Evolutionary conservation across 2,329 filamentous ascomycete species (phyloP).

Genomic region (Tolypocladium paradoxum): DNA sequence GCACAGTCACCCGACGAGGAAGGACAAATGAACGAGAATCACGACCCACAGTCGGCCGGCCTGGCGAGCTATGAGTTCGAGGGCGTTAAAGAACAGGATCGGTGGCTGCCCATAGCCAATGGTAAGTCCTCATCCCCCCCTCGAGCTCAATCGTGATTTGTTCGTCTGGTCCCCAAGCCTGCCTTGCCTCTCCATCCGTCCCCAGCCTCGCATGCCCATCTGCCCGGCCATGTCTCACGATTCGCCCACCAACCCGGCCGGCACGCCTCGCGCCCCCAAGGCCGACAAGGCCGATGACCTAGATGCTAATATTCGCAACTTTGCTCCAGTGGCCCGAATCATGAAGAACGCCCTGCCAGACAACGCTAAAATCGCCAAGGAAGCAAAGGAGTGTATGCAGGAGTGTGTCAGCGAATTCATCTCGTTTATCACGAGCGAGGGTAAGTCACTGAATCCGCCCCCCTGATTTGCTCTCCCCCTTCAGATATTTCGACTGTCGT

Average conservation of each 20-base stretch:
- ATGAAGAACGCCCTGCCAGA: constrained; percentile 98
- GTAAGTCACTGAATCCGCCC: constrained; percentile 38
- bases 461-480: constrained; percentile 2
- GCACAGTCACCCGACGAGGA: constrained; percentile 90
- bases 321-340: constrained; percentile 92
- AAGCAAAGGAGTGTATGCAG: constrained; percentile 99
- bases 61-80: constrained; percentile 79
- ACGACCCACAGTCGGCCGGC: constrained; percentile 65
- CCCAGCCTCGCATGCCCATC: constrained; percentile 18
- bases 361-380: constrained; percentile 98
- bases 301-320: constrained; percentile 91
- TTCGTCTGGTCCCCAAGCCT: constrained; percentile 15
- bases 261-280: constrained; percentile 36
- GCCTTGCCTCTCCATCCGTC: constrained; percentile 1
- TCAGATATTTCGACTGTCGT: too few species aligned
- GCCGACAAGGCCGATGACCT: constrained; percentile 42
- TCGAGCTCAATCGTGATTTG: constrained; percentile 34
- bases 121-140: constrained; percentile 55
- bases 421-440: constrained; percentile 98
- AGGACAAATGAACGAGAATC: constrained; percentile 82
- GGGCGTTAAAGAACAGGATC: constrained; percentile 92
- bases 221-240: constrained; percentile 49
- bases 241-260: constrained; percentile 40
- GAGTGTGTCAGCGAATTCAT: constrained; percentile 99
- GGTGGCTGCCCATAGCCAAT: constrained; percentile 99